Evolutionary conservation across 2,329 filamentous ascomycete species (phyloP).

Genomic region (Didymella keratinophila): DNA sequence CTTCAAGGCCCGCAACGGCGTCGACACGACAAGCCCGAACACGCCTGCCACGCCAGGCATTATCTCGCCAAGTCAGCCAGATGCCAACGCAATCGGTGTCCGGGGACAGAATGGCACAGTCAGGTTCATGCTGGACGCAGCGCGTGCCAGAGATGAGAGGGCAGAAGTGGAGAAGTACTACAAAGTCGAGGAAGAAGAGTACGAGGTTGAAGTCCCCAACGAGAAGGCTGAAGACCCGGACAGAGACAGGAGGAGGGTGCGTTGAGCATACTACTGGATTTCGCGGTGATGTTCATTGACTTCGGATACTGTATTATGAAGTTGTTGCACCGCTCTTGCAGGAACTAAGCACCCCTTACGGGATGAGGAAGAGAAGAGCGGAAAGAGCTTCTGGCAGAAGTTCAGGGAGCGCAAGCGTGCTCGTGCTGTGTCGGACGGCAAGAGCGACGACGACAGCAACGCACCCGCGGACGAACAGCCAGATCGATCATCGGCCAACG

Average conservation of each 20-base stretch:
- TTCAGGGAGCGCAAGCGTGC: background rate
- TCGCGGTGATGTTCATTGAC: slow-evolving; percentile 6
- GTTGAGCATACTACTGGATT: slow-evolving; percentile 36
- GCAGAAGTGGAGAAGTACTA: slow-evolving; percentile 72
- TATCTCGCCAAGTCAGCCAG: slow-evolving; percentile 49
- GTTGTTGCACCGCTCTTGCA: background rate
- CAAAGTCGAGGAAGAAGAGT: slow-evolving; percentile 77
- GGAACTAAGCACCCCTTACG: background rate
- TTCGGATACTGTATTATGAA: background rate
- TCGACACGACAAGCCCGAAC: slow-evolving; percentile 44
- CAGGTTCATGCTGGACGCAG: slow-evolving; percentile 86
- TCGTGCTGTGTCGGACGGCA: background rate
- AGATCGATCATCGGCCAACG: no score
- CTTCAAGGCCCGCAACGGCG: slow-evolving; percentile 45
- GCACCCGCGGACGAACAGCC: background rate
- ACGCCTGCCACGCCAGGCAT: slow-evolving; percentile 56
- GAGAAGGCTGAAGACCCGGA: slow-evolving; percentile 29
- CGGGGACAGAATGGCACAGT: slow-evolving; percentile 74
- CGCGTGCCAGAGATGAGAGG: slow-evolving; percentile 76
- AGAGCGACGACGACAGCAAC: background rate
- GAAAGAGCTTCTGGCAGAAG: background rate
- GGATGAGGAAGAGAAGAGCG: background rate
- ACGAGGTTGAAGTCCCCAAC: slow-evolving; percentile 71
- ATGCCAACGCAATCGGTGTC: slow-evolving; percentile 50
- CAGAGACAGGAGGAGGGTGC: slow-evolving; percentile 37